phyloP scores from a whole-genome alignment of 2,329 filamentous ascomycete genomes.

The Ophiostoma novo-ulmi region DNA sequence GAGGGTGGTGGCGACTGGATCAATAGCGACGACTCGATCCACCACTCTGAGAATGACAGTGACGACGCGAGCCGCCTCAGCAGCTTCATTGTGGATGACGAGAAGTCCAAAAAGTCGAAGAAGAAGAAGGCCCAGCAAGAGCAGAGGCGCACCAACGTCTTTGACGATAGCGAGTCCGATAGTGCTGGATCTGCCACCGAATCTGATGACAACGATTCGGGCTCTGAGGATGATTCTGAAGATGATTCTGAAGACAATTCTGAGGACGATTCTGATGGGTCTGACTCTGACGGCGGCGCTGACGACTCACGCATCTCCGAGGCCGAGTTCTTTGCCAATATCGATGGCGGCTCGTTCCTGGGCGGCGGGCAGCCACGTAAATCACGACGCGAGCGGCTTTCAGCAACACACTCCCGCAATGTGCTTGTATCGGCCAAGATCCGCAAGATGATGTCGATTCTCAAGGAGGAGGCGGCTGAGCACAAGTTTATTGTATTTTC shows the following conservation, averaged over 20 bases:
- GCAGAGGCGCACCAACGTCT: conserved; percentile 26
- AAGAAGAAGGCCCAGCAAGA: conserved; percentile 31
- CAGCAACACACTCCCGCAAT: conserved; percentile 29
- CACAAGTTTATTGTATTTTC: conserved; percentile 99
- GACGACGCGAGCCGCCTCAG: conserved; percentile 50
- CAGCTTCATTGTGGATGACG: conserved; percentile 53
- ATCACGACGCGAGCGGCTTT: conserved; percentile 8
- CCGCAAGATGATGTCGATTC: conserved; percentile 72
- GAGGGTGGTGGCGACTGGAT: conserved; percentile 82
- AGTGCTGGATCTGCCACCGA: conserved; percentile 3
- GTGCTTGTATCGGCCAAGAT: conserved; percentile 82
- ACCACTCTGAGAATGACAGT: conserved; percentile 52
- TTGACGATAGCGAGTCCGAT: conserved; percentile 9
- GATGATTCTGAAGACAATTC: not conserved
- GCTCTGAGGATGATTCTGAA: conserved; percentile 5
- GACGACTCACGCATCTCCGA: conserved; percentile 37
- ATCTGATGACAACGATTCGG: not conserved
- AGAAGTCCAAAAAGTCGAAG: conserved; percentile 26
- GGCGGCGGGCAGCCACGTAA: conserved; percentile 25
- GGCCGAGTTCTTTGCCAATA: conserved; percentile 40
- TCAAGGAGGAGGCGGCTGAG: conserved; percentile 68
- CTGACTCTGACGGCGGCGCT: conserved; percentile 6
- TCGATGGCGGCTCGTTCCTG: conserved; percentile 36
- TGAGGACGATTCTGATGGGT: not conserved
- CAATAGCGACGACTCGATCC: conserved; percentile 61